These are phyloP conservation scores for Marasmius sp. DNA, from an alignment of 1,284 basidiomycete species.

Conservation along the genomic window DNA sequence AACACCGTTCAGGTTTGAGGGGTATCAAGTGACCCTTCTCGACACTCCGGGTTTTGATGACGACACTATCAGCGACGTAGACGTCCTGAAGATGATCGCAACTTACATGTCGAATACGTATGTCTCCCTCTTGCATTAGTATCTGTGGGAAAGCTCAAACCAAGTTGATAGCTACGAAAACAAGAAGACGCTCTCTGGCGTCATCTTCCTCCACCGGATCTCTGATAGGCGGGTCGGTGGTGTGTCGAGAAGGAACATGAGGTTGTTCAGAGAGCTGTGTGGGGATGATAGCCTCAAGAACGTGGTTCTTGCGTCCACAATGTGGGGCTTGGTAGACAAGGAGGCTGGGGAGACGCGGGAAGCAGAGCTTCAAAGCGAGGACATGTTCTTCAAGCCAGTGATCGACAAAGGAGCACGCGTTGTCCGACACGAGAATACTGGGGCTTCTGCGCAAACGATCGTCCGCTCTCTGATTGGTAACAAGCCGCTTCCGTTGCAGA, in stretches of 20 bases:
- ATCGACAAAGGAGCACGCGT: conserved; percentile 37
- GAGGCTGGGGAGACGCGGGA: conserved; percentile 36
- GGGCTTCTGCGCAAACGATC: conserved; percentile 26
- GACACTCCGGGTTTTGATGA: conserved; percentile 39
- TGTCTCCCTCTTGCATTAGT: neutral
- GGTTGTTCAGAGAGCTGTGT: conserved; percentile 45
- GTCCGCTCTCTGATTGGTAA: conserved; percentile 31
- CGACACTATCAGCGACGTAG: conserved; percentile 28
- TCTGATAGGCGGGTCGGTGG: conserved; percentile 45
- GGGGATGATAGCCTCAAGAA: conserved; percentile 42
- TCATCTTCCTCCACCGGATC: conserved; percentile 49
- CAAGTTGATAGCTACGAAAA: conserved; percentile 32
- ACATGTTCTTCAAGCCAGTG: conserved; percentile 38
- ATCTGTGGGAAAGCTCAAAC: neutral
- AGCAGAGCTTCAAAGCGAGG: conserved; percentile 29
- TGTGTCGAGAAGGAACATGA: conserved; percentile 40
- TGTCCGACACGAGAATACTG: conserved; percentile 32
- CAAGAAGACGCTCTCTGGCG: conserved; percentile 37
- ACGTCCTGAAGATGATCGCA: conserved; percentile 27
- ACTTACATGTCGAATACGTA: conserved; percentile 20
- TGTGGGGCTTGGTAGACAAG: conserved; percentile 40
- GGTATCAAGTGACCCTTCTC: conserved; percentile 24
- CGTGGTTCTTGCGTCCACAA: conserved; percentile 44
- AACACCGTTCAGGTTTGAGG: conserved; percentile 26
- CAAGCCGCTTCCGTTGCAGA: conserved; percentile 33